A percentile compares a stretch with the other conserved stretches of the same genome.
Evolutionary conservation across 73 alveolate genomes (phyloP).

Genomic region (Chromera velia): DNA sequence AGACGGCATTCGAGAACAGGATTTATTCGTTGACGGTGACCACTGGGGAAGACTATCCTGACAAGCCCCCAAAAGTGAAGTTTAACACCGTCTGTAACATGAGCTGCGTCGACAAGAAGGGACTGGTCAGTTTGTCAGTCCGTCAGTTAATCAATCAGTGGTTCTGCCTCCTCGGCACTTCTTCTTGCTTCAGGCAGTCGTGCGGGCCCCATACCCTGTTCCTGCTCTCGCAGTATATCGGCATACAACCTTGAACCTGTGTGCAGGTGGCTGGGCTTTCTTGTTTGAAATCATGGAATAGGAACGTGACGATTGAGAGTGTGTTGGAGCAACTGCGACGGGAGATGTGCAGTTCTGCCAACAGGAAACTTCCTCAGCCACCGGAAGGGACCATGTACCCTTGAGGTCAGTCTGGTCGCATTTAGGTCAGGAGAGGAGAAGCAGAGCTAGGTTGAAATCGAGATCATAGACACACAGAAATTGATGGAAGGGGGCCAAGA

Average conservation of each 20-base stretch:
- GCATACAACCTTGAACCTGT: no score
- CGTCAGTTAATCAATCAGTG: no score
- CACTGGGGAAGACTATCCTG: conserved; percentile 75
- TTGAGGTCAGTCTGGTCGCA: no score
- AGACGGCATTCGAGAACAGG: conserved; percentile 65
- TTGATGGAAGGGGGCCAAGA: no score
- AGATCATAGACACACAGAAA: not conserved
- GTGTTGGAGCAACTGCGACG: conserved; percentile 40
- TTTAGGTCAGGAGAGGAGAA: no score
- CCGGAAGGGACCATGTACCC: conserved; percentile 47
- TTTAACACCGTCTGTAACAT: conserved; percentile 66
- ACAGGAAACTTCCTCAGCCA: conserved; percentile 24
- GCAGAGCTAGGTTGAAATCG: not conserved
- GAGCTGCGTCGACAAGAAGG: not conserved
- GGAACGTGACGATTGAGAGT: conserved; percentile 37
- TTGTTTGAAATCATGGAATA: conserved; percentile 11
- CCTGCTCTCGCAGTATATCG: no score
- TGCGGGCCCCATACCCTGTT: no score
- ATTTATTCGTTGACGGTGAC: conserved; percentile 64
- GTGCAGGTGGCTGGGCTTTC: not conserved
- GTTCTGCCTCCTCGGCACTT: no score
- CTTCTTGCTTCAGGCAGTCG: no score
- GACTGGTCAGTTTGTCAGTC: no score
- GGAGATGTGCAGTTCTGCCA: conserved; percentile 15
- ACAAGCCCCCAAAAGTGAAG: conserved; percentile 67